A percentile compares a stretch with the other conserved stretches of the same genome.
Conservation (phyloP, 1,284 basidiomycete species). For the Phylloporus gajari region DNA sequence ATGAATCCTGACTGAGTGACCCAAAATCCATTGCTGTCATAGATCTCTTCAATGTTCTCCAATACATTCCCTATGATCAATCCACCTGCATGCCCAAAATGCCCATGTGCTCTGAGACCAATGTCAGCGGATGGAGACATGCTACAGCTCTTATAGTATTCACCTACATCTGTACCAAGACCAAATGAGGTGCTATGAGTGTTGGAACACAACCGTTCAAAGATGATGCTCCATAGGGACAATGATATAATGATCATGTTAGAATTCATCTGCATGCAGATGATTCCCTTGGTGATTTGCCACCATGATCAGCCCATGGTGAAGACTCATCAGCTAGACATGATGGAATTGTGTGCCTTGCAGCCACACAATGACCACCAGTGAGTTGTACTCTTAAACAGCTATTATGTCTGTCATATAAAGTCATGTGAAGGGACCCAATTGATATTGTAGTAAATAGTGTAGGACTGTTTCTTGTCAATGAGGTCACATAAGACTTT, state of each 20-base stretch:
- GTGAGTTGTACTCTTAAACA: conserved; percentile 47
- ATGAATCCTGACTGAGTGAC: conserved; percentile 66
- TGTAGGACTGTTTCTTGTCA: conserved; percentile 55
- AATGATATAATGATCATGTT: conserved; percentile 39
- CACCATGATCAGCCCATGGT: conserved; percentile 54
- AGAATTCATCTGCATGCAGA: conserved; percentile 38
- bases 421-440: conserved; percentile 54
- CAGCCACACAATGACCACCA: conserved; percentile 61
- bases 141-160: conserved; percentile 31
- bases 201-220: conserved; percentile 38
- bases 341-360: conserved; percentile 67
- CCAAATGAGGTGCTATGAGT: conserved; percentile 34
- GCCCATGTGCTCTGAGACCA: conserved; percentile 39
- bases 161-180: conserved; percentile 7
- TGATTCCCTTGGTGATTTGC: conserved; percentile 26
- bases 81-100: conserved; percentile 46
- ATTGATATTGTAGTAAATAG: conserved; percentile 61
- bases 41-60: conserved; percentile 51
- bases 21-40: conserved; percentile 57
- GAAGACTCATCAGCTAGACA: conserved; percentile 60
- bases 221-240: conserved; percentile 43
- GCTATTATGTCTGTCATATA: conserved; percentile 64
- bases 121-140: conserved; percentile 49
- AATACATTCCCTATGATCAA: conserved; percentile 60
- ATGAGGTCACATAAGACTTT: conserved; percentile 56